Base-by-base conservation (phyloP, 768 basidiomycete genomes). In the Leucocoprinus sp. region DNA sequence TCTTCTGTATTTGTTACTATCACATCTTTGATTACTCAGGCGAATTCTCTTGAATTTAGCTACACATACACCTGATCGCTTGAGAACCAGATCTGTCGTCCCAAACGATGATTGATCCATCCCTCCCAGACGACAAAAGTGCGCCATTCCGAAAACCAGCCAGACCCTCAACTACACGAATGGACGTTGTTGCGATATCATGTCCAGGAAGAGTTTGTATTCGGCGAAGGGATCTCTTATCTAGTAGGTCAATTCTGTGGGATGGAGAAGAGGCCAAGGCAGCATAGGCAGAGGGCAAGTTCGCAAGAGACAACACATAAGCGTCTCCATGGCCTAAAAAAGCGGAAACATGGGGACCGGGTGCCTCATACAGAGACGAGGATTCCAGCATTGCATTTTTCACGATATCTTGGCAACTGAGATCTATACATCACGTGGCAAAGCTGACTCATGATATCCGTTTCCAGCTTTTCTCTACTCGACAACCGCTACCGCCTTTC, bases 81-180 rank as follows among this genome's bases (percentile, higher is more conserved):
- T 70, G 64, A 5, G 72, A 57, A 45, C 63, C 64, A 24, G 74
- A 66, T 46, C 87, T 75, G 44, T 76, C 74, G 58, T 91, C 88
- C 88, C 88, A 91, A 23, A 78, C 69, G 49, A 74, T 77, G 44
- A 91, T 75, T 42, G 70, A 67, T 1, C 85, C 85, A 52, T 89
- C 85, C 52, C 72, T 76, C 1, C 88, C 84, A 8, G 77, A 78
- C 1, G 84, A 81, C 14, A 86, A 55, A 5, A 89, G 65, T 28
- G 64, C n/a, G n/a, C n/a, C n/a, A n/a, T n/a, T 67, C 22, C 66
- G 66, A 8, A 67, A 65, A 28, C 69, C 70, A 1, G 68, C 68
- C 2, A 81, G 56, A 12, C 61, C 58, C 15, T 64, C 53, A 0
- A 74, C 63, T 0, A 73, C 60, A 42, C 70, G 66, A 37, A 87